phyloP scores from a whole-genome alignment of 331 rosid species.

The Malus hybrid region DNA sequence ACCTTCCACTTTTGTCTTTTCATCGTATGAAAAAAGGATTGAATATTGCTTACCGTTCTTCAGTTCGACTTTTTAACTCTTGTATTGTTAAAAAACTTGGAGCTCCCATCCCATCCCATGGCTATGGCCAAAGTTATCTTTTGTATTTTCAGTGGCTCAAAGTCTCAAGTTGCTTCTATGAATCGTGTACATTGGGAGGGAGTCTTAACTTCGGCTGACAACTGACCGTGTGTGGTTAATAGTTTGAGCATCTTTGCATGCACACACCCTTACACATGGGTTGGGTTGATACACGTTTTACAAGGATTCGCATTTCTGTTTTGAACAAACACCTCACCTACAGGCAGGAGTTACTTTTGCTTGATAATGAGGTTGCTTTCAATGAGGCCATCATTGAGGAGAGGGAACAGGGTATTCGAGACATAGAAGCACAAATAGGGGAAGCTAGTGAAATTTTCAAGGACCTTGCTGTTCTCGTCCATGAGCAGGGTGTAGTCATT shows the following conservation, averaged over 20 bases:
- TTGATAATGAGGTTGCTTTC: constrained; percentile 63
- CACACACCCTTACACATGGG: background rate
- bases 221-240: background rate
- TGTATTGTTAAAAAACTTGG: background rate
- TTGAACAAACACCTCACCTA: constrained; percentile 27
- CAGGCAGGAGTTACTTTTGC: constrained; percentile 59
- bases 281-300: background rate
- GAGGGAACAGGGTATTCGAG: constrained; percentile 71
- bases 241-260: background rate
- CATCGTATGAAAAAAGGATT: background rate
- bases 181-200: background rate
- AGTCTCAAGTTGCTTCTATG: background rate
- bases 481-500: constrained; percentile 69
- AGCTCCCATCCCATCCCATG: background rate
- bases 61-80: background rate
- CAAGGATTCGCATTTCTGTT: constrained; percentile 7
- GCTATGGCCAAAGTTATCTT: background rate
- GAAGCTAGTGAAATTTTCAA: constrained; percentile 64
- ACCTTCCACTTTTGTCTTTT: background rate
- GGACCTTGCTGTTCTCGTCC: constrained; percentile 84
- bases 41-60: background rate
- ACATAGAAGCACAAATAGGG: constrained; percentile 67
- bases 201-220: background rate
- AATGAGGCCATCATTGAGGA: constrained; percentile 82
- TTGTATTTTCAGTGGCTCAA: background rate